Percentiles rank a stretch among this genome's conserved stretches.
These are phyloP conservation scores for Boletus bicolor DNA, from an alignment of 768 basidiomycete species.

Conservation along the genomic window DNA sequence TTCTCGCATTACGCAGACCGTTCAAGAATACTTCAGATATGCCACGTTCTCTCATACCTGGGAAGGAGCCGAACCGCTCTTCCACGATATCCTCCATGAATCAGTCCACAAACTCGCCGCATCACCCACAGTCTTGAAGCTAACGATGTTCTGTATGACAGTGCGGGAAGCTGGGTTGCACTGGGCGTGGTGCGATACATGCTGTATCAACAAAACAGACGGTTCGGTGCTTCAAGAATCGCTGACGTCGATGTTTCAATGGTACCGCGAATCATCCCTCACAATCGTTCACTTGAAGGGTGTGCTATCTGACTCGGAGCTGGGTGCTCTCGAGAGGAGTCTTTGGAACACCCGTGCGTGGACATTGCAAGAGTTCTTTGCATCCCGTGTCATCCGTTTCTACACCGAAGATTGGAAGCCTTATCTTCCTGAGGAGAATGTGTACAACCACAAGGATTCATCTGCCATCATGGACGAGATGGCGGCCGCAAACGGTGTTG, in stretches of 20 bases:
- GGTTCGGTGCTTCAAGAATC: background rate
- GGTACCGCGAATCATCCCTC: no score
- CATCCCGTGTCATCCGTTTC: no score
- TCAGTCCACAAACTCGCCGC: background rate
- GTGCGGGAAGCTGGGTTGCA: background rate
- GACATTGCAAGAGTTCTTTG: no score
- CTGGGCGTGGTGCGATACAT: background rate
- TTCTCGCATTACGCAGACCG: no score
- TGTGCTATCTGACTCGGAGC: background rate
- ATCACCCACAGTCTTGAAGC: background rate
- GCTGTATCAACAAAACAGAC: background rate
- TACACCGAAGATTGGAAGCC: background rate
- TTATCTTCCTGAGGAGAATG: background rate
- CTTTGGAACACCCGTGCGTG: background rate
- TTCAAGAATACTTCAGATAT: no score
- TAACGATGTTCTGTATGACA: background rate
- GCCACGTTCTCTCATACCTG: slow-evolving; percentile 1
- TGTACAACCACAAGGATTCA: background rate
- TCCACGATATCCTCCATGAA: background rate
- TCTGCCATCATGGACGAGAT: background rate
- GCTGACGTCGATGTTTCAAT: background rate
- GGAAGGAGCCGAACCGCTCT: background rate
- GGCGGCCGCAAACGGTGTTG: background rate
- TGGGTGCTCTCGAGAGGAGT: background rate
- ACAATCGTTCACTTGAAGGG: no score